Percentiles rank a stretch among this genome's conserved stretches.
phyloP scores from a whole-genome alignment of 768 basidiomycete species.

The Trametes coccinea region DNA sequence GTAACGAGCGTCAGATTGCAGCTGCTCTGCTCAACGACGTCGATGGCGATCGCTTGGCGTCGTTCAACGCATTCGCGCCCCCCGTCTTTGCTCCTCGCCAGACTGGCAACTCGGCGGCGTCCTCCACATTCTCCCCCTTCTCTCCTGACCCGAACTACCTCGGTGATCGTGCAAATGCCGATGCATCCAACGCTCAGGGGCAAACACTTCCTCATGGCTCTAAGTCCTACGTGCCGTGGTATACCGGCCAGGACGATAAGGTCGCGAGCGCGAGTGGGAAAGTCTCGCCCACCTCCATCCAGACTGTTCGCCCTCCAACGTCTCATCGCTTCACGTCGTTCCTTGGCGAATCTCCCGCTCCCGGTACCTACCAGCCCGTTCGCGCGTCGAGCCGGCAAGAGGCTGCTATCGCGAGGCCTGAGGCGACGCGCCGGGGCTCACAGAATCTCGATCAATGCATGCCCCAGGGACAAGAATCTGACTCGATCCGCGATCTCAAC shows the following conservation, averaged over 20 bases:
- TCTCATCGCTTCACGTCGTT: slow-evolving; percentile 48
- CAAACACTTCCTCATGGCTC: slow-evolving; percentile 50
- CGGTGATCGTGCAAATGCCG: slow-evolving; percentile 38
- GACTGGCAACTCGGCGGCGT: slow-evolving; percentile 12
- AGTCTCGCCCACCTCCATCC: slow-evolving; percentile 43
- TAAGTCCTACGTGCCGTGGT: slow-evolving; percentile 53
- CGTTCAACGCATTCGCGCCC: slow-evolving; percentile 23
- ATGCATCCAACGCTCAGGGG: slow-evolving; percentile 38
- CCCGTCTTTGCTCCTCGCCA: slow-evolving; percentile 21
- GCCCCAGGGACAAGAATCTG: slow-evolving; percentile 41
- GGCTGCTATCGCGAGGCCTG: slow-evolving; percentile 34
- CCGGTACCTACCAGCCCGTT: slow-evolving; percentile 28
- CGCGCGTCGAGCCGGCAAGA: slow-evolving; percentile 42
- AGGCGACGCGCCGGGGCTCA: slow-evolving; percentile 22
- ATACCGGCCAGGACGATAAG: slow-evolving; percentile 46
- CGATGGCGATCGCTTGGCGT: slow-evolving; percentile 21
- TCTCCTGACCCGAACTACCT: slow-evolving; percentile 69
- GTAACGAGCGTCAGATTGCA: slow-evolving; percentile 23
- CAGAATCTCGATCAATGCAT: slow-evolving; percentile 22
- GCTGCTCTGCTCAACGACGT: slow-evolving; percentile 25
- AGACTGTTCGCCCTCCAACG: slow-evolving; percentile 40
- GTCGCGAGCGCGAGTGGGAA: slow-evolving; percentile 35
- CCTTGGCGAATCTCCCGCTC: slow-evolving; percentile 44
- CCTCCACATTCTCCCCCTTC: slow-evolving; percentile 64
- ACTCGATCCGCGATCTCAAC: slow-evolving; percentile 67